Percentiles rank a stretch among this genome's conserved stretches.
These are phyloP conservation scores for Yamadazyma phyllophila DNA, from an alignment of 805 yeast species.

Conservation along the genomic window DNA sequence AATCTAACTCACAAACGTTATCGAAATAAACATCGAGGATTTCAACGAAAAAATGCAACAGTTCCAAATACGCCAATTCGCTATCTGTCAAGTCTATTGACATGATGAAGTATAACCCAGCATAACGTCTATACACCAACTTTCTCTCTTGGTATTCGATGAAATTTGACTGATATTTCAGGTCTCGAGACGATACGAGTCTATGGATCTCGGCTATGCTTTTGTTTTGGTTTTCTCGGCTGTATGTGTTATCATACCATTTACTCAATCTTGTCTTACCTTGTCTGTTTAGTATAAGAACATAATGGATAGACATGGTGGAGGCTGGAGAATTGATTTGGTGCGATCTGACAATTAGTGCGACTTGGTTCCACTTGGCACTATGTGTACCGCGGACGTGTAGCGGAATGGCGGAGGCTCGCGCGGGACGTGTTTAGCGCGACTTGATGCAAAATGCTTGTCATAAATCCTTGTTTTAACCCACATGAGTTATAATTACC, in stretches of 20 bases:
- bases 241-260: constrained; percentile 53
- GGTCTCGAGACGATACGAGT: constrained; percentile 77
- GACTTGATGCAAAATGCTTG: background rate
- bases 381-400: too few species aligned
- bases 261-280: constrained; percentile 87
- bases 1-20: constrained; percentile 89
- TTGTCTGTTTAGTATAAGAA: constrained; percentile 84
- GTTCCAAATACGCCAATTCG: constrained; percentile 78
- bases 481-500: constrained; percentile 4
- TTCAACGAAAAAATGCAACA: constrained; percentile 86
- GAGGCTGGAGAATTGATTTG: background rate
- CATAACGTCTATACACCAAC: constrained; percentile 84
- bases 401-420: too few species aligned
- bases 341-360: background rate
- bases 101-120: constrained; percentile 85
- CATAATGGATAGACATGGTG: constrained; percentile 73
- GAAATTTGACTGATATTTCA: constrained; percentile 77
- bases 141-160: constrained; percentile 60
- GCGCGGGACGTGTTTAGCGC: too few species aligned
- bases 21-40: constrained; percentile 81
- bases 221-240: constrained; percentile 29
- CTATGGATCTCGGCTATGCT: constrained; percentile 69
- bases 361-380: too few species aligned
- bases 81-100: constrained; percentile 79
- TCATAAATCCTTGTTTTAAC: too few species aligned